Percentiles rank a stretch among this genome's conserved stretches.
phyloP scores from a whole-genome alignment of 805 yeast genomes.

The Lipomyces spencermartinsiae region DNA sequence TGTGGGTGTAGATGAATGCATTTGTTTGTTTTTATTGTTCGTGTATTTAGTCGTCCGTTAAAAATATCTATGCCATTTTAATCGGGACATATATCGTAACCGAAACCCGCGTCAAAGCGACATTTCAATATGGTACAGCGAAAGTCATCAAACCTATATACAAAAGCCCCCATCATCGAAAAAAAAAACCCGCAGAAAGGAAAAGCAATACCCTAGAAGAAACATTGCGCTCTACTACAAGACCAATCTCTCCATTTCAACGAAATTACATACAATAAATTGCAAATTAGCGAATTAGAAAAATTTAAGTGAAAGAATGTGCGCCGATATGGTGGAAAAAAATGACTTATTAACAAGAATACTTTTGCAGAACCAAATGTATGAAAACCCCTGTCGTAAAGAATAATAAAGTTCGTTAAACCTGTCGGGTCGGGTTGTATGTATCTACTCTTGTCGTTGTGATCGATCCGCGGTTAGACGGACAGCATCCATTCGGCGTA shows the following conservation, averaged over 20 bases:
- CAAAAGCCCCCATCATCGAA: too few species aligned
- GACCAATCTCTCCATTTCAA: too few species aligned
- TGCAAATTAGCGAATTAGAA: neutral
- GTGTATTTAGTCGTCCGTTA: neutral
- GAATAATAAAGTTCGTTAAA: neutral
- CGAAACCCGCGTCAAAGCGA: too few species aligned
- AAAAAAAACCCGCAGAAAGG: too few species aligned
- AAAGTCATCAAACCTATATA: too few species aligned
- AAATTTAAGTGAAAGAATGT: constrained; percentile 2
- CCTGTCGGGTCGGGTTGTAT: neutral
- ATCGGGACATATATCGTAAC: too few species aligned
- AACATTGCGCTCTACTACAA: too few species aligned
- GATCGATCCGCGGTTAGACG: neutral
- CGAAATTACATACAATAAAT: neutral
- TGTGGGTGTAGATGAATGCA: neutral
- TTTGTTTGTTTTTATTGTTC: neutral
- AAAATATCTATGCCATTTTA: neutral
- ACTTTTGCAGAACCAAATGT: constrained; percentile 1
- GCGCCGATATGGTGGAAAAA: neutral
- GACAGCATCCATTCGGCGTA: constrained; percentile 39
- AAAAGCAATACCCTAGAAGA: too few species aligned
- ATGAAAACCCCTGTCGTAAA: neutral
- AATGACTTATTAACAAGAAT: neutral
- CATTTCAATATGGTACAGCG: too few species aligned
- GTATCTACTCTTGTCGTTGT: neutral